Evolutionary conservation across 176 grass and related monocot genomes (phyloP), one percentile per base, ranked within the genome.

Genomic region (Alloteropsis semialata): DNA sequence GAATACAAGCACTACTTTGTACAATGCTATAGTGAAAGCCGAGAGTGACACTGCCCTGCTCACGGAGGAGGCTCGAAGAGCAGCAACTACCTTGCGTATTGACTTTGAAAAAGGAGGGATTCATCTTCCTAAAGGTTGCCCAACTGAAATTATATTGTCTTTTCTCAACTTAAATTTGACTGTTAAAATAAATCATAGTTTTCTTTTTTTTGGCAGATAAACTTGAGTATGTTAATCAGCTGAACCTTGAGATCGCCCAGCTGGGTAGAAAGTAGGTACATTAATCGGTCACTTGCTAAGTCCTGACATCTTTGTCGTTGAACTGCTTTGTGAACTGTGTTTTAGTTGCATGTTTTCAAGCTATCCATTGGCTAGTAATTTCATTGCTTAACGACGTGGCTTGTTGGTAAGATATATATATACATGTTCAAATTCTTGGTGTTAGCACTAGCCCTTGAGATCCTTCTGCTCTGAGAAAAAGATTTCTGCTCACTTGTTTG

Each of bases 81-180:
- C 92, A 62, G 92, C 88, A 6, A 76, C 82, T 75, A 65, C 87
- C 19, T 87, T 98, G 77, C 88, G 82, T 21, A 80, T 90, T 65
- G 95, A 98, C 76, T 98, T 98, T 90, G 90, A 98, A 69, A 98
- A 95, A 16, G 95, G 95, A 62, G 95, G 92, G 53, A 95, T 98
- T 54, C 92, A 98, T 95, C 95, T 98, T 70, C 83, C 90, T 78
- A 37, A 80, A 81, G 92, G 95, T 98, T 81, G 5, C 63, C 30
- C 45, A 85, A 37, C 41, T 70, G 29, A 64, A 86, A 17, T 55
- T 76, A 42, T 67, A 8, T 77, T 74, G n/a, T n/a, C n/a, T n/a
- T n/a, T n/a, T n/a, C n/a, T n/a, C n/a, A n/a, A n/a, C n/a, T 55
- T 76, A 42, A 62, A 8, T 77, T 74, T 43, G 50, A 82, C 24